Conservation (phyloP, 225 moss, liverwort and hornwort genomes). For the Marchantia polymorpha region DNA sequence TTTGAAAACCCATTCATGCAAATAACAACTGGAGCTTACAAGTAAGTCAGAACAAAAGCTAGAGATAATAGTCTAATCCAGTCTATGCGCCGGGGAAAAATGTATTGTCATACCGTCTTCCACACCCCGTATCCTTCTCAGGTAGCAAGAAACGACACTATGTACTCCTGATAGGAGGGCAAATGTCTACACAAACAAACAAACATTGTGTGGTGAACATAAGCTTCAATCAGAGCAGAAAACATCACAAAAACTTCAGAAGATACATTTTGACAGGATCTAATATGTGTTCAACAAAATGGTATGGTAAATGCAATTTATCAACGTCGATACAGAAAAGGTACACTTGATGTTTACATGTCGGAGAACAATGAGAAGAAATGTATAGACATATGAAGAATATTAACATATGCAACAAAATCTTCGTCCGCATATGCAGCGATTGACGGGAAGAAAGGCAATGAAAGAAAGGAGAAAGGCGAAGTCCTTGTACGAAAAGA, state of each 20-base stretch:
- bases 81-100: neutral
- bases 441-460: neutral
- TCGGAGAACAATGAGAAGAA: neutral
- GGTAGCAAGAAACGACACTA: conserved; percentile 76
- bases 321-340: neutral
- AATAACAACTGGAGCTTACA: neutral
- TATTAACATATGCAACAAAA: too few relatives aligned
- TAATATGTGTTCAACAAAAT: too few relatives aligned
- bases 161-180: conserved; percentile 91
- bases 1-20: neutral
- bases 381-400: too few relatives aligned
- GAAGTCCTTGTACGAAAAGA: neutral
- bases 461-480: neutral
- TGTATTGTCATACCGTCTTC: conserved; percentile 68
- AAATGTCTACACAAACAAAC: conserved; percentile 59
- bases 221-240: neutral
- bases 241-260: neutral
- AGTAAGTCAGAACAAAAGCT: too few relatives aligned
- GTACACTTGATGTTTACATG: neutral
- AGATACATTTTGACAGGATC: too few relatives aligned
- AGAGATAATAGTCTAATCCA: too few relatives aligned
- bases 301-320: neutral
- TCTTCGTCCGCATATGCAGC: too few relatives aligned
- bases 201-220: neutral
- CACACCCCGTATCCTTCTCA: conserved; percentile 77